A percentile compares a stretch with the other conserved stretches of the same genome.
phyloP scores from a whole-genome alignment of 2,329 filamentous ascomycete genomes.

The Aspergillus tanneri region DNA sequence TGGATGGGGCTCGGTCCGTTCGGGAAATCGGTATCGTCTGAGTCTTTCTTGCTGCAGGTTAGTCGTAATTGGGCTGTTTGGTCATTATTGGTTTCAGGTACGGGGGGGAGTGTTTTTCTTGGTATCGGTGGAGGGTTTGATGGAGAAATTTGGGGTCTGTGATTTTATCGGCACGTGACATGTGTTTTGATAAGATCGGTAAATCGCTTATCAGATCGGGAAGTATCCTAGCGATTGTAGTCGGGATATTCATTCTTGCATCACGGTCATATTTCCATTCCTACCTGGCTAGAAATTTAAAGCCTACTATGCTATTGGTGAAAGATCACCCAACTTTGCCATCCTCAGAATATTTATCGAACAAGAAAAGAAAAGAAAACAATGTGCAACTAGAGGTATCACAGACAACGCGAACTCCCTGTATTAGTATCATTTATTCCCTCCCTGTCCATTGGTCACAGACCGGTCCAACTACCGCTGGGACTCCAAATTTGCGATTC shows the following conservation, averaged over 20 bases:
- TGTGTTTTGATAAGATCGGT: constrained; percentile 9
- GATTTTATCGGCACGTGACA: constrained; percentile 15
- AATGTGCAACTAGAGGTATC: constrained; percentile 3
- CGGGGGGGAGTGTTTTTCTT: constrained; percentile 1
- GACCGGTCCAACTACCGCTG: constrained; percentile 55
- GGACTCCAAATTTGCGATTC: constrained; percentile 59
- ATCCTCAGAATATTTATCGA: no score
- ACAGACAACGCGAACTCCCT: background rate
- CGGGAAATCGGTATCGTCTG: background rate
- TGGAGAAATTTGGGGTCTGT: background rate
- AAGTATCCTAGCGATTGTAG: no score
- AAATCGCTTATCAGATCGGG: no score
- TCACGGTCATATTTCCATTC: background rate
- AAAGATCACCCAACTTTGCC: no score
- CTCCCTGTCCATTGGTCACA: constrained; percentile 43
- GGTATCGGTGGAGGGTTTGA: background rate
- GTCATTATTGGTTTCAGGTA: background rate
- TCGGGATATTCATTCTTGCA: no score
- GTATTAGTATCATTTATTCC: constrained; percentile 14
- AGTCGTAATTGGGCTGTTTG: background rate
- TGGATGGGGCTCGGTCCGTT: constrained; percentile 6
- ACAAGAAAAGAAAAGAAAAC: no score
- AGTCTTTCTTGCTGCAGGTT: background rate
- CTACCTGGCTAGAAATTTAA: no score
- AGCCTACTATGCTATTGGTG: no score